Evolutionary conservation across 768 basidiomycete species (phyloP).

Genomic region (Psilocybe cyanescens): DNA sequence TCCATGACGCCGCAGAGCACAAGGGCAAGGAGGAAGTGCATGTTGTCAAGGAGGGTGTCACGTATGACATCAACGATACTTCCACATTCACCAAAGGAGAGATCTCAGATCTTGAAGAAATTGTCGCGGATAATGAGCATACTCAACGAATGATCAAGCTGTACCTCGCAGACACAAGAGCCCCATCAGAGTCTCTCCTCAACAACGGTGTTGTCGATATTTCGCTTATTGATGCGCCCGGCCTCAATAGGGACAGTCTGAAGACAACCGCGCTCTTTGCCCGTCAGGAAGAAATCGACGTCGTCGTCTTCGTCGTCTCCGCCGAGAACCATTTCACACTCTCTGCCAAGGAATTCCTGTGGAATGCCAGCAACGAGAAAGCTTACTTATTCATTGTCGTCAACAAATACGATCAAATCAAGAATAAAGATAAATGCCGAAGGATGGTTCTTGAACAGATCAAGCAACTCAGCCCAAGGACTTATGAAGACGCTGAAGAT

Average conservation of each 20-base stretch:
- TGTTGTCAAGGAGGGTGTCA: slow-evolving; percentile 66
- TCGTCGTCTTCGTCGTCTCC: slow-evolving; percentile 96
- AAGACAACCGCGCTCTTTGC: slow-evolving; percentile 96
- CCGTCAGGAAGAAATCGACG: slow-evolving; percentile 97
- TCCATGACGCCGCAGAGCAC: slow-evolving; percentile 88
- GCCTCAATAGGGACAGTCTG: slow-evolving; percentile 92
- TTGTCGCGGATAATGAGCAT: slow-evolving; percentile 78
- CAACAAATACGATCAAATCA: slow-evolving; percentile 96
- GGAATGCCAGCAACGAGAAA: slow-evolving; percentile 94
- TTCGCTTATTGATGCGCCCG: slow-evolving; percentile 97
- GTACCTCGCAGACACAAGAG: slow-evolving; percentile 83
- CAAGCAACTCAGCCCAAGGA: slow-evolving; percentile 88
- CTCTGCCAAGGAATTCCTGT: slow-evolving; percentile 92
- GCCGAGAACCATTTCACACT: slow-evolving; percentile 99
- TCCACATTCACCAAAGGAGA: slow-evolving; percentile 74
- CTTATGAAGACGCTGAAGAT: slow-evolving; percentile 88
- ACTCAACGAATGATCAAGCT: slow-evolving; percentile 81
- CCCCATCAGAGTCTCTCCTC: slow-evolving; percentile 81
- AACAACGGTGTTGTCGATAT: slow-evolving; percentile 97
- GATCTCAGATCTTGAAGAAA: slow-evolving; percentile 74
- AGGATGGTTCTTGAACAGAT: slow-evolving; percentile 92
- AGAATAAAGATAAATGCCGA: slow-evolving; percentile 92
- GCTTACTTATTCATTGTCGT: slow-evolving; percentile 98
- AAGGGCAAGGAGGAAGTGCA: slow-evolving; percentile 85
- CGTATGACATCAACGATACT: slow-evolving; percentile 73